Evolutionary conservation across 2,329 filamentous ascomycete genomes (phyloP).

Genomic region (Fusarium bulbicola): DNA sequence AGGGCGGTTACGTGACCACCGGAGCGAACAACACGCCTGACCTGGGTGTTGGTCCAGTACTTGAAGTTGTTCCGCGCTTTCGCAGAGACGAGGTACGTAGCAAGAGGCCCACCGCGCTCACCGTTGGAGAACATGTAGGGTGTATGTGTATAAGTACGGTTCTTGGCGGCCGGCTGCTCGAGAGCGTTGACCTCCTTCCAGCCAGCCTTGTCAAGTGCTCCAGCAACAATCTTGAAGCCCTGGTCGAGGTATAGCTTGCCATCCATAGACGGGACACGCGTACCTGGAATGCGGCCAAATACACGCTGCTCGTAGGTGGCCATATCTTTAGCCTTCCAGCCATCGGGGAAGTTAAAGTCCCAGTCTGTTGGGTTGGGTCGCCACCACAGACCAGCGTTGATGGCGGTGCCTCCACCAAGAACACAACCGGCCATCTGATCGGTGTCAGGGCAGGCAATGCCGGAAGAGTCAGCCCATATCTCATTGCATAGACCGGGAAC

Average conservation of each 20-base stretch:
- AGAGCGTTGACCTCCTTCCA: slow-evolving; percentile 1
- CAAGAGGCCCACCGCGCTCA: not conserved
- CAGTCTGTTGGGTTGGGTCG: slow-evolving; percentile 5
- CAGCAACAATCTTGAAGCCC: slow-evolving; percentile 1
- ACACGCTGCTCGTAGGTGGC: slow-evolving; percentile 10
- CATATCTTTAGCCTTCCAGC: slow-evolving; percentile 11
- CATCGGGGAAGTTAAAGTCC: slow-evolving; percentile 14
- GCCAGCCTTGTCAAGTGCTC: not conserved
- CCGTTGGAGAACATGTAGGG: slow-evolving; percentile 2
- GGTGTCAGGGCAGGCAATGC: slow-evolving; percentile 3
- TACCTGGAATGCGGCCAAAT: slow-evolving; percentile 6
- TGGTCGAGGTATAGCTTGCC: slow-evolving; percentile 13
- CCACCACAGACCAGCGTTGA: slow-evolving; percentile 16
- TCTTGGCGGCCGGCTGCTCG: not conserved
- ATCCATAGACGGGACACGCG: not conserved
- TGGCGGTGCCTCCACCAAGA: slow-evolving; percentile 6
- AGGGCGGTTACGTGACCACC: slow-evolving; percentile 1
- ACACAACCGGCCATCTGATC: slow-evolving; percentile 17
- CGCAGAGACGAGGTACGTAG: slow-evolving; percentile 13
- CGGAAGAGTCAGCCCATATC: slow-evolving; percentile 3
- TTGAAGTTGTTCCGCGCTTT: not conserved
- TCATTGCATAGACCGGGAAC: slow-evolving; percentile 5
- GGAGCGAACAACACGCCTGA: slow-evolving; percentile 4
- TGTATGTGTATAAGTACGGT: slow-evolving; percentile 3
- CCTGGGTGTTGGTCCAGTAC: slow-evolving; percentile 13